phyloP scores from a whole-genome alignment of 164 flowering plant species.

The Echeveria elegans region DNA sequence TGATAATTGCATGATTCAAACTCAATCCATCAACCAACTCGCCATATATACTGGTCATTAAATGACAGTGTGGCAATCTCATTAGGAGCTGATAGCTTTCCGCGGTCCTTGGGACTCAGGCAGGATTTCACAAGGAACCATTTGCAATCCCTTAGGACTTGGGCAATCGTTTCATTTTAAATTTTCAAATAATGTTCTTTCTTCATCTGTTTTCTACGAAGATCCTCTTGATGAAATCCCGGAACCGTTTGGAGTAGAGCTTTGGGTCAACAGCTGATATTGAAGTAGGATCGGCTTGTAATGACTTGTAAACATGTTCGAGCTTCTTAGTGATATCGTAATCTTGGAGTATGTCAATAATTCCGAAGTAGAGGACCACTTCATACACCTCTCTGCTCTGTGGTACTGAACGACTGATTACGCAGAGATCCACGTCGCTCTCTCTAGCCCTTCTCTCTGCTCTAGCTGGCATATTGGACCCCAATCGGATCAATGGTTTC shows the following conservation, averaged over 20 bases:
- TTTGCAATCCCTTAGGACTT: not conserved
- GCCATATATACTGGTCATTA: not conserved
- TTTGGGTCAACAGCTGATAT: slow-evolving; percentile 91
- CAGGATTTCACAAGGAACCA: not conserved
- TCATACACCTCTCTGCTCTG: slow-evolving; percentile 50
- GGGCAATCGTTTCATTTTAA: not conserved
- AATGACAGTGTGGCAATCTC: not conserved
- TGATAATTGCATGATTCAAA: not conserved
- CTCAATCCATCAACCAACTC: not conserved
- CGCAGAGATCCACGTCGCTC: slow-evolving; percentile 54
- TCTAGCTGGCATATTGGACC: slow-evolving; percentile 82
- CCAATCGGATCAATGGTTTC: slow-evolving; percentile 61
- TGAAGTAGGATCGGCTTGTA: slow-evolving; percentile 76
- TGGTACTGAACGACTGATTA: slow-evolving; percentile 29
- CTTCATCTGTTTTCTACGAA: slow-evolving; percentile 29
- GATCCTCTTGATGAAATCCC: slow-evolving; percentile 61
- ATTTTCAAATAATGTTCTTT: not conserved
- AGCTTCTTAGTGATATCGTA: slow-evolving; percentile 84
- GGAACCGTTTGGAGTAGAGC: slow-evolving; percentile 73
- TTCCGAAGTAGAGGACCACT: slow-evolving; percentile 74
- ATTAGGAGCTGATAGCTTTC: not conserved
- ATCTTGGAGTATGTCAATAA: slow-evolving; percentile 83
- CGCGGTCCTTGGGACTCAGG: not conserved
- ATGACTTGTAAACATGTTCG: slow-evolving; percentile 85
- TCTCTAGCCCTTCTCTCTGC: slow-evolving; percentile 57